phyloP scores from a whole-genome alignment of 352 stramenopile species.

The Elongisporangium prolatum region DNA sequence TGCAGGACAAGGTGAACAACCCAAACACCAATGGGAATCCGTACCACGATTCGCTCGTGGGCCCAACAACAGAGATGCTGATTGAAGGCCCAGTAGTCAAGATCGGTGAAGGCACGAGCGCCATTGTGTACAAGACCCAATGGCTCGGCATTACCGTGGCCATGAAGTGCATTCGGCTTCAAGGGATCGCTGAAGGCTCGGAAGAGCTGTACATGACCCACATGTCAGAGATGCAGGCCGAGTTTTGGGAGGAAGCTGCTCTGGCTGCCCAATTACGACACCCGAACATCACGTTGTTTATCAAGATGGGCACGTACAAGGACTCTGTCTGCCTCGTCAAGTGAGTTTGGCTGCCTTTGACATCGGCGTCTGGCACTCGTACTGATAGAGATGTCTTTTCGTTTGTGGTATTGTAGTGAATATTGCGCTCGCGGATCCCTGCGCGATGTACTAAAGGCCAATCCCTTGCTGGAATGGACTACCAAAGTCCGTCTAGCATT shows the following conservation, averaged over 20 bases:
- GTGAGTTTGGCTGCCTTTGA: slow-evolving; percentile 19
- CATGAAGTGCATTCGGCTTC: slow-evolving; percentile 66
- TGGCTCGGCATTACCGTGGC: slow-evolving; percentile 73
- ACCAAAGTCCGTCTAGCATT: slow-evolving; percentile 67
- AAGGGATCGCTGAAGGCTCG: slow-evolving; percentile 29
- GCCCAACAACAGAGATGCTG: slow-evolving; percentile 47
- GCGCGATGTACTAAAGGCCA: slow-evolving; percentile 52
- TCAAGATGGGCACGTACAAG: slow-evolving; percentile 61
- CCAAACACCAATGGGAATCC: neutral
- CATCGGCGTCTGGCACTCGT: too few species aligned
- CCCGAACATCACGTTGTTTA: slow-evolving; percentile 76
- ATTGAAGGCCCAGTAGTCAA: slow-evolving; percentile 53
- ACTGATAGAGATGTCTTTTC: neutral
- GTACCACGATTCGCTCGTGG: slow-evolving; percentile 21
- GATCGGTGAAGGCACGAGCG: slow-evolving; percentile 64
- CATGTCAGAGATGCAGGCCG: slow-evolving; percentile 47
- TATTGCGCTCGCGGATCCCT: slow-evolving; percentile 63
- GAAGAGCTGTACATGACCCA: slow-evolving; percentile 69
- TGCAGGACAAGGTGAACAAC: slow-evolving; percentile 12
- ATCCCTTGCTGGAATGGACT: slow-evolving; percentile 60
- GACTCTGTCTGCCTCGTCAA: slow-evolving; percentile 69
- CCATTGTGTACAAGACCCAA: slow-evolving; percentile 59
- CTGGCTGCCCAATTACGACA: slow-evolving; percentile 59
- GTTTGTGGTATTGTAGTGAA: slow-evolving; percentile 29
- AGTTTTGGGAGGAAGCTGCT: slow-evolving; percentile 64